Evolutionary conservation across 208 protist species (phyloP).

Genomic region (Acanthamoeba sp.): DNA sequence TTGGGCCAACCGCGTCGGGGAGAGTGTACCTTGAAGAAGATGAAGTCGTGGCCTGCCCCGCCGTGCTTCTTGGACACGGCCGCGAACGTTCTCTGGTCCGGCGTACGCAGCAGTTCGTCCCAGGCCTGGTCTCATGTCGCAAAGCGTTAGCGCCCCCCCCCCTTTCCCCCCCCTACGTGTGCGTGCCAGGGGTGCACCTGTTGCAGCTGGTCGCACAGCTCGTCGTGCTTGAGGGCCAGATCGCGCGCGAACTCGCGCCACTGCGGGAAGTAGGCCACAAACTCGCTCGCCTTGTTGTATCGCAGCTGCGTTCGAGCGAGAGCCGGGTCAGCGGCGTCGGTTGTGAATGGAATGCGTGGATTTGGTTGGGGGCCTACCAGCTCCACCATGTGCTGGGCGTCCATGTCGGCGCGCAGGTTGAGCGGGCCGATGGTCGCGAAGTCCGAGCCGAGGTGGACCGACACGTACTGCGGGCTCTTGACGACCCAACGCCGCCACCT

Average conservation of each 20-base stretch:
- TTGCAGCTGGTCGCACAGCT: conserved; percentile 1
- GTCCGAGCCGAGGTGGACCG: conserved; percentile 16
- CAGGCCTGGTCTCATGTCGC: no score
- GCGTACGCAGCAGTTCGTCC: background rate
- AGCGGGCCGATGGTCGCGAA: conserved; percentile 24
- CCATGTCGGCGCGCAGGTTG: conserved; percentile 72
- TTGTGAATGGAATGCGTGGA: background rate
- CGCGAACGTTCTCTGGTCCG: conserved; percentile 33
- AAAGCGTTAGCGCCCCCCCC: no score
- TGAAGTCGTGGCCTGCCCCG: conserved; percentile 16
- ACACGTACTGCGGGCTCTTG: conserved; percentile 13
- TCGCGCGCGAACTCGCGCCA: background rate
- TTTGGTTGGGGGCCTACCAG: background rate
- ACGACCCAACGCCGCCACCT: background rate
- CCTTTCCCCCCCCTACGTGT: no score
- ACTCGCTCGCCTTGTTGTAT: conserved; percentile 40
- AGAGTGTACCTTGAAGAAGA: no score
- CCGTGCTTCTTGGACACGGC: conserved; percentile 15
- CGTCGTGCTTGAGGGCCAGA: background rate
- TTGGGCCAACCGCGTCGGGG: no score
- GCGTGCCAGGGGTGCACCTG: no score
- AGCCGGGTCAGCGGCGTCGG: background rate
- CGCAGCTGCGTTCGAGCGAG: background rate
- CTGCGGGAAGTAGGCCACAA: conserved; percentile 23
- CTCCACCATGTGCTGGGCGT: conserved; percentile 45